Conservation (phyloP, 768 basidiomycete species). For the Tubosaeta brunneosetosa region DNA sequence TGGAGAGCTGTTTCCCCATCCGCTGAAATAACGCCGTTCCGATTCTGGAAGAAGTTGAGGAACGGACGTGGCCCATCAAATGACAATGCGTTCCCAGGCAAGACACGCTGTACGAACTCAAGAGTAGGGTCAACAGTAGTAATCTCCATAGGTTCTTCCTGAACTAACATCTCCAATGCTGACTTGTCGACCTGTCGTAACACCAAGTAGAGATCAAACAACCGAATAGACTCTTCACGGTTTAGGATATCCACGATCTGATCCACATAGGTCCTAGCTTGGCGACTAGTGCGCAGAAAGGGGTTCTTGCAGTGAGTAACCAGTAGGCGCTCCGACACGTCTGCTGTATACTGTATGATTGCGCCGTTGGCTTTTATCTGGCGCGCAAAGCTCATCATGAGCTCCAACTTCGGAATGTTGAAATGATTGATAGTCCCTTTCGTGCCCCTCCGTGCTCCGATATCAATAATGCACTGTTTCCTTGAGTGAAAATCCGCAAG, state of each 20-base stretch:
- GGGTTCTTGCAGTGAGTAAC: conserved; percentile 21
- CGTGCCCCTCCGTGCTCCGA: conserved; percentile 1
- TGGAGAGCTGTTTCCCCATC: not conserved
- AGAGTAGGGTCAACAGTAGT: not conserved
- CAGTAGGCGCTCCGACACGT: conserved; percentile 4
- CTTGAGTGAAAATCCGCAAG: conserved; percentile 9
- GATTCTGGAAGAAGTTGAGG: not conserved
- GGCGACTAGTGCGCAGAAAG: conserved; percentile 17
- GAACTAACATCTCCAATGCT: not conserved
- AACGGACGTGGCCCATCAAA: not conserved
- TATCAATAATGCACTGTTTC: conserved; percentile 13
- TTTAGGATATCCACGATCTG: conserved; percentile 16
- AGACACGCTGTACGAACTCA: not conserved
- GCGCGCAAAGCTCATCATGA: conserved; percentile 6
- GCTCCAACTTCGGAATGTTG: conserved; percentile 2
- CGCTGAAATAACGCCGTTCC: not conserved
- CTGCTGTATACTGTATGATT: conserved; percentile 25
- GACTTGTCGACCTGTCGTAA: not conserved
- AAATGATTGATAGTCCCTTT: not conserved
- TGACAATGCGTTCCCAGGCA: not conserved
- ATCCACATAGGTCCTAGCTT: conserved; percentile 1
- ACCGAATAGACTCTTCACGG: conserved; percentile 2
- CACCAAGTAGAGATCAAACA: conserved; percentile 2
- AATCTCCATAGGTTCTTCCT: not conserved
- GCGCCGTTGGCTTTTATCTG: conserved; percentile 16